Conservation (phyloP, 495 filamentous ascomycete genomes). For the Penicillium flavigenum region DNA sequence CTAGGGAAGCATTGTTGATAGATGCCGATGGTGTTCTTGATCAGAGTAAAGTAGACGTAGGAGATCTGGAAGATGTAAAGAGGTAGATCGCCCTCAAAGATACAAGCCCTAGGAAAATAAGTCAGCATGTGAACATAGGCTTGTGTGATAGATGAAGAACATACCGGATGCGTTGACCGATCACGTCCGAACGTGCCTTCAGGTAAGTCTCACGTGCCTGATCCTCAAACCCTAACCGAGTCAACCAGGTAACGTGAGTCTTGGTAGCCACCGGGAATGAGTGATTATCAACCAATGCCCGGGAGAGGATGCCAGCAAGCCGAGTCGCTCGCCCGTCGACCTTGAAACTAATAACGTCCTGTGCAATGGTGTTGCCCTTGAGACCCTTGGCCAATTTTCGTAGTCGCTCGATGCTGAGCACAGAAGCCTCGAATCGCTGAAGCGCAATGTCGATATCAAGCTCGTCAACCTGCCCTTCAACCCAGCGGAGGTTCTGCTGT, state of each 20-base stretch:
- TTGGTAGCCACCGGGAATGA: conserved; percentile 69
- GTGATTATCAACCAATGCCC: conserved; percentile 70
- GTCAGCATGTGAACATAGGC: conserved; percentile 30
- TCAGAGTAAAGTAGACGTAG: conserved; percentile 91
- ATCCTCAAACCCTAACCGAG: conserved; percentile 83
- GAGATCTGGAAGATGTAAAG: conserved; percentile 95
- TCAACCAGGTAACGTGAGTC: conserved; percentile 76
- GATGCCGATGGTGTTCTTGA: conserved; percentile 83
- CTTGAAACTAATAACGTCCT: conserved; percentile 85
- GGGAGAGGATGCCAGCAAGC: conserved; percentile 70
- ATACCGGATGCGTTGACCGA: conserved; percentile 79
- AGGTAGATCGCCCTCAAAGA: conserved; percentile 88
- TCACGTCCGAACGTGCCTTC: conserved; percentile 68
- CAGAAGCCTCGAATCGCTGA: conserved; percentile 83
- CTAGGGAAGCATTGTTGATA: conserved; percentile 89
- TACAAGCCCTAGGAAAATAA: conserved; percentile 64
- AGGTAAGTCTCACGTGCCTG: conserved; percentile 85
- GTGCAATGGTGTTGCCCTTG: conserved; percentile 79
- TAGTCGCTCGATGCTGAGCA: conserved; percentile 77
- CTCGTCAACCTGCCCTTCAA: conserved; percentile 92
- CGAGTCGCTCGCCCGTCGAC: conserved; percentile 81
- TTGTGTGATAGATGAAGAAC: conserved; percentile 21
- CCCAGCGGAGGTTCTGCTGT: conserved; percentile 92
- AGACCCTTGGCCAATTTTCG: conserved; percentile 73
- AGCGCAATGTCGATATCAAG: conserved; percentile 94